Conservation (phyloP, 2,329 filamentous ascomycete species). For the Pseudogymnoascus sp. region DNA sequence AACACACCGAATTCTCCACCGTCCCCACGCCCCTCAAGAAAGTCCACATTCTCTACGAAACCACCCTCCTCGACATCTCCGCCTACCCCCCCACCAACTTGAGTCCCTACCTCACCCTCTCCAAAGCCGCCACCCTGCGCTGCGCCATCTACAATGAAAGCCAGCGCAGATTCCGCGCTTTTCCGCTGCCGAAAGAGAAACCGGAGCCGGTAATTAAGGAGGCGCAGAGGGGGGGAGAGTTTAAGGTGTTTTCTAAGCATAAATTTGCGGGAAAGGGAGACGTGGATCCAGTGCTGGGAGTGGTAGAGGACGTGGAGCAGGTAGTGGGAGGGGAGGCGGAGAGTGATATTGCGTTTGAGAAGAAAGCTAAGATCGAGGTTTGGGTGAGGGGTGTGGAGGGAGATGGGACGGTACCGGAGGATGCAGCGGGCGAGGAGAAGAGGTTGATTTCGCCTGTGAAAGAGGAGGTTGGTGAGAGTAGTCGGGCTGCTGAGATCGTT, state of each 20-base stretch:
- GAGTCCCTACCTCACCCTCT: slow-evolving; percentile 14
- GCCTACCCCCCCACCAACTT: not conserved
- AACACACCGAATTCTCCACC: slow-evolving; percentile 15
- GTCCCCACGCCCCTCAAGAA: slow-evolving; percentile 16
- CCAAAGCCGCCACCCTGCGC: slow-evolving; percentile 16
- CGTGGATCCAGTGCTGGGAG: not conserved
- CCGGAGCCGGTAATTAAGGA: not conserved
- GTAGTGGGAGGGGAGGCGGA: not conserved
- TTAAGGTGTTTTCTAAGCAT: not conserved
- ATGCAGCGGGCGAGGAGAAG: not conserved
- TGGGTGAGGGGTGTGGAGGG: not conserved
- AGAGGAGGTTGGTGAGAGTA: not conserved
- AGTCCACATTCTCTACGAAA: slow-evolving; percentile 22
- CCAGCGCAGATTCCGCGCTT: slow-evolving; percentile 8
- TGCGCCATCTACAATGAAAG: slow-evolving; percentile 14
- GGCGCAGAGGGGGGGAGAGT: not conserved
- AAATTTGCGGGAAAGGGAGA: not conserved
- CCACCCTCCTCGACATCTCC: slow-evolving; percentile 21
- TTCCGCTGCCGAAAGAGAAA: slow-evolving; percentile 11
- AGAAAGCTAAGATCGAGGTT: not conserved
- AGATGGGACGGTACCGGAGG: not conserved
- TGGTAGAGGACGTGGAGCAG: not conserved
- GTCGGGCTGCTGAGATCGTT: too few relatives aligned
- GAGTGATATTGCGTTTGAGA: not conserved
- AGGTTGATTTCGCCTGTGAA: not conserved